Conservation (phyloP, 352 stramenopile genomes). For the Globisporangium paroecandrum region DNA sequence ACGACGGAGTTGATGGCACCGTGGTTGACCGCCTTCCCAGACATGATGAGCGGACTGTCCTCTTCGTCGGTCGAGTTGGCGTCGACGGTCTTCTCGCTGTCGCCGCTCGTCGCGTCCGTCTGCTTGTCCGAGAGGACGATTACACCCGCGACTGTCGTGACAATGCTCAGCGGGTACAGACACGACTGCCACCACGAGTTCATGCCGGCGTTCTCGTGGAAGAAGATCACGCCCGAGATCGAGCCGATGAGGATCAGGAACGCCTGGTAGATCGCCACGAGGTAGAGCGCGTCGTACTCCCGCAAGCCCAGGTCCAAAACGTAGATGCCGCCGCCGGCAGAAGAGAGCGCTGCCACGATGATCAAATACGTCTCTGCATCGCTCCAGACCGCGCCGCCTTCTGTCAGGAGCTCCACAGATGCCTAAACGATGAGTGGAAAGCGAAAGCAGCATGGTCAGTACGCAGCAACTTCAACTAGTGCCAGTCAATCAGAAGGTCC, state of each 20-base stretch:
- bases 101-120: constrained; percentile 39
- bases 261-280: constrained; percentile 83
- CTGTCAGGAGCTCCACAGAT: constrained; percentile 73
- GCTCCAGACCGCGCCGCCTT: constrained; percentile 67
- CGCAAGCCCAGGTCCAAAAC: constrained; percentile 68
- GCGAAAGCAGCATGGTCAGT: not conserved
- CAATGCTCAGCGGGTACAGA: constrained; percentile 74
- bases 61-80: constrained; percentile 41
- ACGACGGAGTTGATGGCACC: constrained; percentile 33
- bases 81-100: constrained; percentile 31
- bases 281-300: constrained; percentile 85
- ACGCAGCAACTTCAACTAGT: not conserved
- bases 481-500: too few relatives aligned
- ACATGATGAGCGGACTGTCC: constrained; percentile 42
- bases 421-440: constrained; percentile 28
- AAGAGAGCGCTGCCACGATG: constrained; percentile 54
- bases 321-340: constrained; percentile 76
- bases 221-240: constrained; percentile 85
- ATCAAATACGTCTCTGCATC: constrained; percentile 75
- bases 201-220: constrained; percentile 83
- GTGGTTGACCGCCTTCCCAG: constrained; percentile 33
- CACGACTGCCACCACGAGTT: constrained; percentile 76
- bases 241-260: constrained; percentile 85
- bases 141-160: constrained; percentile 74
- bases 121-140: constrained; percentile 83